Percentiles rank a stretch among this genome's conserved stretches.
Conservation (phyloP, 129 eudicot genomes). For the Helichrysum umbraculigerum region DNA sequence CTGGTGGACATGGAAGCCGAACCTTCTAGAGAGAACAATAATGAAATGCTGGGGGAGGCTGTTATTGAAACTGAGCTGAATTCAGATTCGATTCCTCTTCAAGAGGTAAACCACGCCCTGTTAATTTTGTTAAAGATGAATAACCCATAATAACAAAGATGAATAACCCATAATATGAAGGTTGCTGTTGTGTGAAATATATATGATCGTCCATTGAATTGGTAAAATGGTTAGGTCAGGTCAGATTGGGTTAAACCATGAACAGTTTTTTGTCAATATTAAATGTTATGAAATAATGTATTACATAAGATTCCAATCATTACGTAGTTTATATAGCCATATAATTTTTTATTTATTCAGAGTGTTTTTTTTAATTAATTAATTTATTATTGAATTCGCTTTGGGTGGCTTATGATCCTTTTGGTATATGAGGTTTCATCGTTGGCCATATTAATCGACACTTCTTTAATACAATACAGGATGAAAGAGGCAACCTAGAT, state of each 20-base stretch:
- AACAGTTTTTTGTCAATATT: too few species aligned
- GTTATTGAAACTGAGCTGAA: constrained; percentile 3
- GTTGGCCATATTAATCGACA: neutral
- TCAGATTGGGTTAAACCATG: too few species aligned
- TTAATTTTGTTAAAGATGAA: too few species aligned
- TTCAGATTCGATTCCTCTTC: neutral
- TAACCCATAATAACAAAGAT: too few species aligned
- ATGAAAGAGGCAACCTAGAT: neutral
- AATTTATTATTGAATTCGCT: neutral
- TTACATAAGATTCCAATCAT: too few species aligned
- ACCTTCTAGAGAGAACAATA: constrained; percentile 13
- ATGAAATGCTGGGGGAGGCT: neutral
- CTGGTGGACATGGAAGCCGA: constrained; percentile 18
- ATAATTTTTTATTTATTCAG: neutral
- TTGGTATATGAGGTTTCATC: neutral
- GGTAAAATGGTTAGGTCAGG: neutral
- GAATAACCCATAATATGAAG: too few species aligned
- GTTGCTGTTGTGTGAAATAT: too few species aligned
- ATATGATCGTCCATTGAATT: neutral
- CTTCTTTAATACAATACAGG: neutral
- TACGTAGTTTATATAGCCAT: too few species aligned
- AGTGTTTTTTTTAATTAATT: too few species aligned
- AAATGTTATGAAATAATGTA: too few species aligned
- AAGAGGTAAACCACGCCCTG: neutral
- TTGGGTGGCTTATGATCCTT: neutral